phyloP scores from a whole-genome alignment of 306 rosid genomes.

The Gynostemma pentaphyllum region DNA sequence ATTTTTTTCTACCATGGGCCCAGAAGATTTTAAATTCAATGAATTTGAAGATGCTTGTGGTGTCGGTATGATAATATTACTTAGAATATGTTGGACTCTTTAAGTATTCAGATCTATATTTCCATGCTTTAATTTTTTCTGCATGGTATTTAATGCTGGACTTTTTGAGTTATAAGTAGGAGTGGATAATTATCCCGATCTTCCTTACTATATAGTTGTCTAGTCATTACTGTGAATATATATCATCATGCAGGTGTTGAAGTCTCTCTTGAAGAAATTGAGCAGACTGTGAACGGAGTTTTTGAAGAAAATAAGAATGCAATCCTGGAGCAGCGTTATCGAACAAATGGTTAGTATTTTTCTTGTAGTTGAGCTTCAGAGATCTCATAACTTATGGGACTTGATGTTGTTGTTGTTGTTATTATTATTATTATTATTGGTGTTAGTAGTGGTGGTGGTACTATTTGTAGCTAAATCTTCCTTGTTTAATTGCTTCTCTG shows the following conservation, averaged over 20 bases:
- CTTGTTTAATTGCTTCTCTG: background rate
- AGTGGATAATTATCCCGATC: background rate
- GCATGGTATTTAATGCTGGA: background rate
- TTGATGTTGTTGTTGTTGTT: too few relatives aligned
- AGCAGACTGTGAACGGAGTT: slow-evolving; percentile 45
- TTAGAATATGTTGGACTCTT: background rate
- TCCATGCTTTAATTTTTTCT: background rate
- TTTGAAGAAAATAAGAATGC: slow-evolving; percentile 57
- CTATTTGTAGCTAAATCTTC: background rate
- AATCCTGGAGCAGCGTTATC: slow-evolving; percentile 66
- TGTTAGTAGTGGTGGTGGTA: too few relatives aligned
- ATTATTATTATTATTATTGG: background rate
- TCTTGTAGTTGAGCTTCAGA: background rate
- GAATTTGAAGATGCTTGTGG: slow-evolving; percentile 88
- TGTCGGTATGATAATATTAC: slow-evolving; percentile 48
- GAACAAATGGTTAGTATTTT: slow-evolving; percentile 45
- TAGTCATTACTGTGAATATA: background rate
- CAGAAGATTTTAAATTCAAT: slow-evolving; percentile 33
- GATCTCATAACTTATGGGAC: background rate
- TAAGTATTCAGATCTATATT: background rate
- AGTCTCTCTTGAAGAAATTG: slow-evolving; percentile 67
- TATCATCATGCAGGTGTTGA: slow-evolving; percentile 50
- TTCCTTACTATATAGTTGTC: background rate
- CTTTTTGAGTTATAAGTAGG: background rate
- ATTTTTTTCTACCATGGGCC: slow-evolving; percentile 38